These are phyloP conservation scores for Eucalyptus tenuipes DNA, from an alignment of 345 rosid genomes.

Conservation along the genomic window DNA sequence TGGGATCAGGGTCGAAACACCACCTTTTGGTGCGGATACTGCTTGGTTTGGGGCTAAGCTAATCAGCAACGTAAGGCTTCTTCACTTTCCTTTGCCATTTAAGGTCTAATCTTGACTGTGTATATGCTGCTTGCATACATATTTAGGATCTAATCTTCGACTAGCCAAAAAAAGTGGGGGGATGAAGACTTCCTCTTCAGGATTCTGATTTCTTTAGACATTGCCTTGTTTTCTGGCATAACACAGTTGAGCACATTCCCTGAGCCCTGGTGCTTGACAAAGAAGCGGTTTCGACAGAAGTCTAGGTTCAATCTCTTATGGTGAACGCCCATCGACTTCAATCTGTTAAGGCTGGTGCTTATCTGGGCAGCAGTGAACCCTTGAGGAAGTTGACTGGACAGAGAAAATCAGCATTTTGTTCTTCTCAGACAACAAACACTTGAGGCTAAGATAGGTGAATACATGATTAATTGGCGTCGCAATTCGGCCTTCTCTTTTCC, in stretches of 20 bases:
- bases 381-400: background rate
- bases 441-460: background rate
- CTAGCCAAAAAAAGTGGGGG: background rate
- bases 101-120: background rate
- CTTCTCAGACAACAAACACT: background rate
- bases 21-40: slow-evolving; percentile 61
- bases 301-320: slow-evolving; percentile 40
- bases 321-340: slow-evolving; percentile 7
- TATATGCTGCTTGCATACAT: background rate
- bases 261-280: slow-evolving; percentile 68
- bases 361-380: background rate
- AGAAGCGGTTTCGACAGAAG: slow-evolving; percentile 56
- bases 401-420: background rate
- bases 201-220: background rate
- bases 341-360: background rate
- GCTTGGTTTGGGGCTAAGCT: slow-evolving; percentile 93
- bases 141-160: background rate
- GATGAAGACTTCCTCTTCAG: background rate
- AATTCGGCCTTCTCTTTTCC: background rate
- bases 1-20: slow-evolving; percentile 60
- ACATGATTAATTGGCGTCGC: background rate
- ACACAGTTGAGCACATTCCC: slow-evolving; percentile 81
- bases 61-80: slow-evolving; percentile 59
- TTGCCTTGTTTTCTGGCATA: background rate
- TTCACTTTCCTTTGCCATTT: background rate